These are phyloP conservation scores for Skeletonema tropicum DNA, from an alignment of 108 stramenopile genomes.

Conservation along the genomic window DNA sequence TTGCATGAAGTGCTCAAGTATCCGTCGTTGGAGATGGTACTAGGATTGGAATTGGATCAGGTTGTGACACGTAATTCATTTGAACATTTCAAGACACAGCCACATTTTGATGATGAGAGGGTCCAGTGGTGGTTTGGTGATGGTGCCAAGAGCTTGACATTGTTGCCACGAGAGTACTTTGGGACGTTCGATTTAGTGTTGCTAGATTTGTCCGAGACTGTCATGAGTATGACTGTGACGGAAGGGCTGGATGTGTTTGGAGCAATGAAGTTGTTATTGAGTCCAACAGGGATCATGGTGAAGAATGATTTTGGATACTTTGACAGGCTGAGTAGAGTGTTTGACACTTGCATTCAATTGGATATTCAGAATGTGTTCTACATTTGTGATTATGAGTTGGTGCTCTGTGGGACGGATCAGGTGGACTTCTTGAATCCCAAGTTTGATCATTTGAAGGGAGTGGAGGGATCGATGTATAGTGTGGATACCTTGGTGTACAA, in stretches of 20 bases:
- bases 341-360: conserved; percentile 59
- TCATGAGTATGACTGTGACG: conserved; percentile 73
- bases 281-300: conserved; percentile 79
- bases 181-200: conserved; percentile 87
- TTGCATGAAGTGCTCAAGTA: conserved; percentile 85
- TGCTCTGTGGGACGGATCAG: conserved; percentile 69
- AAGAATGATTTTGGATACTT: conserved; percentile 81
- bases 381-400: conserved; percentile 75
- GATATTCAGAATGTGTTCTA: conserved; percentile 57
- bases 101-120: conserved; percentile 80
- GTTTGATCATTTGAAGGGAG: conserved; percentile 41
- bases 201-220: conserved; percentile 83
- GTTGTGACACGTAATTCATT: conserved; percentile 66
- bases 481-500: conserved; percentile 29
- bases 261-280: conserved; percentile 70
- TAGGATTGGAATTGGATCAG: conserved; percentile 88
- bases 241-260: conserved; percentile 76
- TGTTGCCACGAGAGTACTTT: conserved; percentile 83
- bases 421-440: conserved; percentile 67
- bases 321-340: conserved; percentile 62
- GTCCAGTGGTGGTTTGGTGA: conserved; percentile 94
- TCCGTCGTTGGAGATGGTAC: conserved; percentile 71
- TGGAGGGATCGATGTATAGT: conserved; percentile 4
- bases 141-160: conserved; percentile 76
- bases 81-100: conserved; percentile 77